A percentile compares a stretch with the other conserved stretches of the same genome.
Evolutionary conservation across 352 stramenopile genomes (phyloP).

Genomic region (Pilasporangium apinafurcum): DNA sequence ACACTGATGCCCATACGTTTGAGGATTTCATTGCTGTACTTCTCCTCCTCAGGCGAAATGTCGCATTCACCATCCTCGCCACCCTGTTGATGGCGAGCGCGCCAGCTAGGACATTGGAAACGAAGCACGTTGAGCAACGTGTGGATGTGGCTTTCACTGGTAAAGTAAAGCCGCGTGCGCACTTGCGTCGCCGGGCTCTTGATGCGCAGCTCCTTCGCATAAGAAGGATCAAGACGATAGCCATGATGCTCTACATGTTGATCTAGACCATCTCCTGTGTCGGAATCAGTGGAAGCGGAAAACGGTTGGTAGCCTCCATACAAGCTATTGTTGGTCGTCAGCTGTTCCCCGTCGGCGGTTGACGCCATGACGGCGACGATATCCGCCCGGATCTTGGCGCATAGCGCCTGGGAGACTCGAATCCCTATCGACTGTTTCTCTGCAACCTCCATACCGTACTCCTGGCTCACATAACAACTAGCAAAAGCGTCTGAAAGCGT

Average conservation of each 20-base stretch:
- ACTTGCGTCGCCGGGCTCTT: constrained; percentile 87
- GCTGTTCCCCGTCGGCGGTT: constrained; percentile 25
- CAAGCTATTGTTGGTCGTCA: constrained; percentile 20
- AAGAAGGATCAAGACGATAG: constrained; percentile 84
- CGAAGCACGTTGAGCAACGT: constrained; percentile 97
- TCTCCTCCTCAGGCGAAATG: constrained; percentile 74
- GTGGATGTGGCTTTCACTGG: constrained; percentile 98
- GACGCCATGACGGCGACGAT: constrained; percentile 79
- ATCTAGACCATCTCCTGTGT: constrained; percentile 29
- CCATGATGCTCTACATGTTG: constrained; percentile 79
- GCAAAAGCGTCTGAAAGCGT: constrained; percentile 93
- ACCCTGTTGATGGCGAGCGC: constrained; percentile 41
- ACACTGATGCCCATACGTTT: constrained; percentile 83
- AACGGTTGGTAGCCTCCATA: constrained; percentile 21
- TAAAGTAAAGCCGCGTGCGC: constrained; percentile 99
- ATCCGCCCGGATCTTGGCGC: constrained; percentile 97
- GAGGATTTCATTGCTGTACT: constrained; percentile 81
- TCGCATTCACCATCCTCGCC: constrained; percentile 61
- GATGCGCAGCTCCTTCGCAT: constrained; percentile 92
- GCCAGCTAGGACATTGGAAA: constrained; percentile 79
- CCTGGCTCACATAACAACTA: constrained; percentile 97
- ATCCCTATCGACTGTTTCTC: constrained; percentile 96
- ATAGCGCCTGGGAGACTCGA: constrained; percentile 94
- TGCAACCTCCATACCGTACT: constrained; percentile 87
- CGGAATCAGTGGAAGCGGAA: constrained; percentile 7